Evolutionary conservation across 1,284 basidiomycete genomes (phyloP), one percentile per base, ranked within the genome.

Genomic region (Irpex lacteus): DNA sequence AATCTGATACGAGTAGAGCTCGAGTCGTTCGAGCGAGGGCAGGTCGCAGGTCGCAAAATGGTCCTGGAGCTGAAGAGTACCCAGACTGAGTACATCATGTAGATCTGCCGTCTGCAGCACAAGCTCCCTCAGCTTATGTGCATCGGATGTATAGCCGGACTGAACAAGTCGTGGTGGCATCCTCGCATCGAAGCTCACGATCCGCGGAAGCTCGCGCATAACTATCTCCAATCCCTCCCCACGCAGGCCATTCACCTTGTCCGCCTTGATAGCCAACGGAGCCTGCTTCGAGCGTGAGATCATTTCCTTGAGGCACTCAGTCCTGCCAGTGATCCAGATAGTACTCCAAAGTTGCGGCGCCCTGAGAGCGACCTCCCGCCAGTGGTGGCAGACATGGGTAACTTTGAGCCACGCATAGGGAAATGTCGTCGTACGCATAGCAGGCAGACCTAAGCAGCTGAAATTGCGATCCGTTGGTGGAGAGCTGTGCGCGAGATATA

Each of bases 341-440:
- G 38, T 58, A 7, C 50, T 18, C 64, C 64, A 65, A 8, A 65
- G 61, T n/a, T n/a, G n/a, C 7, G 64, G 61, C 6, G 44, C 38
- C 34, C 44, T 37, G 5, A 65, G 61, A 19, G 61, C 64, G 9
- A 61, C 64, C 34, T 62, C 47, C 8, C 64, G 21, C 64, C 64
- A 65, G 13, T 60, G 44, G 44, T 65, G 64, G 36, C 64, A 65
- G 40, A 65, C 61, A 26, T 65, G 64, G 3, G 64, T 63, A 0
- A 65, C 37, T 34, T 18, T 53, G 13, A 62, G 34, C 64, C 64
- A 62, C 1, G 13, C 8, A 19, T 62, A 55, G 40, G 50, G 21
- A 4, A n/a, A 47, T n/a, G 40, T 13, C n/a, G 40, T 6, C 2
- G 40, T 47, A 11, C 40, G 40, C 11, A 47, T 47, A 11, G 40